Base-by-base conservation (phyloP, 176 grass and related monocot species). In the Hordeum marinum region DNA sequence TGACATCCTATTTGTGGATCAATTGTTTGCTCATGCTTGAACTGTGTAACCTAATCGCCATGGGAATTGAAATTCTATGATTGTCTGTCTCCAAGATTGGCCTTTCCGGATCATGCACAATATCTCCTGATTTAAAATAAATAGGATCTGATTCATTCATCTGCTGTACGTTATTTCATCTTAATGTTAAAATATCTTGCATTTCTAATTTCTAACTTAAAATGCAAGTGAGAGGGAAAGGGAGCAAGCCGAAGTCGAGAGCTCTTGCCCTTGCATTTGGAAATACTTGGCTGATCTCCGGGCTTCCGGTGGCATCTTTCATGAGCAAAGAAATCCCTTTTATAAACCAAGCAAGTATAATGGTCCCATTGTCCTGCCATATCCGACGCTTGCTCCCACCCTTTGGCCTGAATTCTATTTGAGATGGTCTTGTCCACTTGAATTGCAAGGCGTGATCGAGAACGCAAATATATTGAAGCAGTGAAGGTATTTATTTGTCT, bases 341-440 rank as follows among this genome's bases (percentile, higher is more conserved):
- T 98, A 93, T 80, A 87, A 98, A 14, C 87, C 92, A 67, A 40
- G 63, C n/a, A 87, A 85, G 55, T 83, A 87, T 45, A 69, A 71
- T 48, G 71, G 65, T 7, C 72, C 95, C 7, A 46, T 98, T 58
- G 46, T 91, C 26, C 92, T 90, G 58, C 90, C 95, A 76, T 85
- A 90, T 67, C 92, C 92, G 34, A 86, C 87, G 70, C 89, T 98
- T 68, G 90, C 89, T 39, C 95, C 95, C 15, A 91, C 95, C n/a
- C 91, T 98, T 45, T 98, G 95, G 95, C 95, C 92, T 37, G 85
- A 94, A 27, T 98, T 98, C 80, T 93, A 93, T 91, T 83, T 94
- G 84, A 88, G 95, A 50, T 98, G 95, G 95, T 81, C 95, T 66
- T 98, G 95, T 29, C 90, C 92, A 61, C 66, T 21, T 9, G 95